These are phyloP conservation scores for Yarrowia yakushimensis DNA, from an alignment of 805 yeast species.

Conservation along the genomic window DNA sequence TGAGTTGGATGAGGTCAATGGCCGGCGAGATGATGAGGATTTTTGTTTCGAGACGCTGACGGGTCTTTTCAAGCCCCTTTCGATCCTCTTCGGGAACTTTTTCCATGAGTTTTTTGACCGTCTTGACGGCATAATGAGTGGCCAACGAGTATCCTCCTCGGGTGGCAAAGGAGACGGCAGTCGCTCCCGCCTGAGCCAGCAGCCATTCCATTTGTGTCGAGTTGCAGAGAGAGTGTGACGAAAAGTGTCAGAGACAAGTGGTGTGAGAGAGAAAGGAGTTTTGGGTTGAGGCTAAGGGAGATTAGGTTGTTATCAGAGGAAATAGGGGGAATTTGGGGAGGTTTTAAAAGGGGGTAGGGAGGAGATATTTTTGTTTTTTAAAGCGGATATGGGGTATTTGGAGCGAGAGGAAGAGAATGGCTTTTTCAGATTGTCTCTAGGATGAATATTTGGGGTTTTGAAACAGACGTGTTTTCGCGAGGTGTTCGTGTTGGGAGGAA, in stretches of 20 bases:
- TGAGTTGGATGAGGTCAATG: conserved; percentile 61
- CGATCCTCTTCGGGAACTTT: conserved; percentile 51
- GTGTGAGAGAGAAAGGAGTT: background rate
- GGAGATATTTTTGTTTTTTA: background rate
- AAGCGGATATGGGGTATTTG: too few relatives aligned
- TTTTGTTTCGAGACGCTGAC: conserved; percentile 51
- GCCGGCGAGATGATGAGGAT: conserved; percentile 61
- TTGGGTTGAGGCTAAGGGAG: background rate
- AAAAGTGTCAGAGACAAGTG: background rate
- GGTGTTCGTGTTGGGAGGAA: too few relatives aligned
- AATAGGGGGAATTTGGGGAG: background rate
- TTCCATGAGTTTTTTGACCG: conserved; percentile 55
- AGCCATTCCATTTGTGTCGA: conserved; percentile 9
- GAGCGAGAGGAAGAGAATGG: too few relatives aligned
- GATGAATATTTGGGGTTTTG: too few relatives aligned
- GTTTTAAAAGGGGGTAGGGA: too few relatives aligned
- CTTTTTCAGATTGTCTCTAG: too few relatives aligned
- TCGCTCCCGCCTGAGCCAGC: conserved; percentile 60
- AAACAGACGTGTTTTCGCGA: too few relatives aligned
- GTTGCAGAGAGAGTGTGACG: background rate
- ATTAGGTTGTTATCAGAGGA: conserved; percentile 15
- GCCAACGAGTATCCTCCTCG: conserved; percentile 73
- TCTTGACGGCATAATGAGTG: conserved; percentile 65
- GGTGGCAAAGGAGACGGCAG: conserved; percentile 76
- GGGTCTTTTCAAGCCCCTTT: conserved; percentile 42